A percentile compares a stretch with the other conserved stretches of the same genome.
These are phyloP conservation scores for Phytophthora podocarpi DNA, from an alignment of 352 stramenopile species.

Conservation along the genomic window DNA sequence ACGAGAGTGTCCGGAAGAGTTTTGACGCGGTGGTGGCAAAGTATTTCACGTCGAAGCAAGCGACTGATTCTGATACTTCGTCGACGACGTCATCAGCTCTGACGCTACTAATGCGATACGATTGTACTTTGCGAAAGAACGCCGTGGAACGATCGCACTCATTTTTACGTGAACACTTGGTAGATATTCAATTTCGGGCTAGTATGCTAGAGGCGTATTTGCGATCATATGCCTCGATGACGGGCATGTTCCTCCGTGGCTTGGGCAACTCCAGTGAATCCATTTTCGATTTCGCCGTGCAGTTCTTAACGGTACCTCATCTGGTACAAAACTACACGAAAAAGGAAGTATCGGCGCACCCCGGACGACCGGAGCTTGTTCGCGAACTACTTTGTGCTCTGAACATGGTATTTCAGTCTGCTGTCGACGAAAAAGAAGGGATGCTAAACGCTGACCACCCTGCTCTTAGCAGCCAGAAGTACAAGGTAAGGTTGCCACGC, in stretches of 20 bases:
- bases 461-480: slow-evolving; percentile 84
- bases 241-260: slow-evolving; percentile 74
- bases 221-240: slow-evolving; percentile 74
- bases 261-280: slow-evolving; percentile 84
- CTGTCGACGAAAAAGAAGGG: slow-evolving; percentile 44
- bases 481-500: slow-evolving; percentile 61
- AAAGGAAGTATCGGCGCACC: slow-evolving; percentile 51
- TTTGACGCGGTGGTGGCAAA: slow-evolving; percentile 56
- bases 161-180: slow-evolving; percentile 79
- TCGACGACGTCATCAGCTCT: slow-evolving; percentile 38
- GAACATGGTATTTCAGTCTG: slow-evolving; percentile 64
- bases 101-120: slow-evolving; percentile 67
- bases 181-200: slow-evolving; percentile 71
- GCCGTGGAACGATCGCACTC: slow-evolving; percentile 61
- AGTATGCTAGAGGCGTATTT: slow-evolving; percentile 82
- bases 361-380: slow-evolving; percentile 64
- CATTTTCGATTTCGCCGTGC: slow-evolving; percentile 90
- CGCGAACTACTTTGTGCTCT: slow-evolving; percentile 64
- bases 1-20: slow-evolving; percentile 69
- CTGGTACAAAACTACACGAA: slow-evolving; percentile 81
- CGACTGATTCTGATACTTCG: not conserved
- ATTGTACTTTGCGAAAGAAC: slow-evolving; percentile 67
- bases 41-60: slow-evolving; percentile 40
- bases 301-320: slow-evolving; percentile 85
- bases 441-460: slow-evolving; percentile 77